phyloP scores from a whole-genome alignment of 768 basidiomycete species.

The Termitomyces sp. region DNA sequence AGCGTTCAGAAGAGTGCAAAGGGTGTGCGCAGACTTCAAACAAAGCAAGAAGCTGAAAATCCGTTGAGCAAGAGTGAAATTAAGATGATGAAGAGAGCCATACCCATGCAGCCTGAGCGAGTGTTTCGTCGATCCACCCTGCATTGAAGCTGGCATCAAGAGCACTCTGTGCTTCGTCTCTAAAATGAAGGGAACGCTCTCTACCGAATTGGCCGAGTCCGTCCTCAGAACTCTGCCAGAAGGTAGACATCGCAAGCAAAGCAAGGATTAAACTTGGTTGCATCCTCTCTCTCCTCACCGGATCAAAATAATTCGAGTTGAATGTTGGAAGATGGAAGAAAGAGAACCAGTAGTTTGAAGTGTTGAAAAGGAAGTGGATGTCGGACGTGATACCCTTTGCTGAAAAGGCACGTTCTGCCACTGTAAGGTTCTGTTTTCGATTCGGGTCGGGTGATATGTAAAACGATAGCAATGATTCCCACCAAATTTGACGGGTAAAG shows the following conservation, averaged over 20 bases:
- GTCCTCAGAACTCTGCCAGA: conserved; percentile 65
- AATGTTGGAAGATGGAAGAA: conserved; percentile 71
- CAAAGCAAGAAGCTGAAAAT: conserved; percentile 54
- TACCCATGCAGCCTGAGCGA: conserved; percentile 77
- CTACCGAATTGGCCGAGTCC: conserved; percentile 46
- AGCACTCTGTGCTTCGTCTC: conserved; percentile 64
- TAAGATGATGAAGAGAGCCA: conserved; percentile 11
- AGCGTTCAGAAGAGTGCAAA: conserved; percentile 44
- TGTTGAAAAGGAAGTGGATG: conserved; percentile 57
- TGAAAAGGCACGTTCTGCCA: conserved; percentile 40
- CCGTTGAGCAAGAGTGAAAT: background rate
- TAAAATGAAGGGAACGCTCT: conserved; percentile 49
- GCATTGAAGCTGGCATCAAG: conserved; percentile 68
- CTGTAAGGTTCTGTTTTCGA: conserved; percentile 26
- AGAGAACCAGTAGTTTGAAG: conserved; percentile 66
- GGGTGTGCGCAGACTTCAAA: conserved; percentile 74
- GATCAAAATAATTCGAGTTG: conserved; percentile 52
- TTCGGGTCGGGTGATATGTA: conserved; percentile 37
- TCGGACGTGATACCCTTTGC: conserved; percentile 44
- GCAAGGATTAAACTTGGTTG: conserved; percentile 66
- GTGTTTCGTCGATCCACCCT: conserved; percentile 66
- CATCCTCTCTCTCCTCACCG: conserved; percentile 44
- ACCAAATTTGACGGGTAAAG: conserved; percentile 73
- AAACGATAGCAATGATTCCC: conserved; percentile 60
- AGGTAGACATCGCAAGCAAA: conserved; percentile 57